A percentile compares a stretch with the other conserved stretches of the same genome.
phyloP scores from a whole-genome alignment of 208 protist genomes.

The Crithidia sp. region DNA sequence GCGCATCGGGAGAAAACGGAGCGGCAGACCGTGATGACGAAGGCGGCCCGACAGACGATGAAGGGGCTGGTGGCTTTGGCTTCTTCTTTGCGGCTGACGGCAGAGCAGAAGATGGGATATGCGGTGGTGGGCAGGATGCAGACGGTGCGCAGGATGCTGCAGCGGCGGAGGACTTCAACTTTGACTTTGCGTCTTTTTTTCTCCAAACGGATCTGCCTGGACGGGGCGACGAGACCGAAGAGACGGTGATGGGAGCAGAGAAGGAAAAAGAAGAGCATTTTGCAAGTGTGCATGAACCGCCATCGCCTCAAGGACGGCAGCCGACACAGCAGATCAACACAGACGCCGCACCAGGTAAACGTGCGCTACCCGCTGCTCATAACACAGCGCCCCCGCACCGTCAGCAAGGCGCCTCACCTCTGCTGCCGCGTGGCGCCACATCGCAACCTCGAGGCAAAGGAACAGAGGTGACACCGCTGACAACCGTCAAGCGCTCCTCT shows the following conservation, averaged over 20 bases:
- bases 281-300: too few relatives aligned
- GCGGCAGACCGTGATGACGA: too few relatives aligned
- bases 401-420: too few relatives aligned
- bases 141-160: background rate
- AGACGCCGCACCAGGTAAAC: too few relatives aligned
- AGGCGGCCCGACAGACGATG: background rate
- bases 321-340: too few relatives aligned
- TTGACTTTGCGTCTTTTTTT: slow-evolving; percentile 36
- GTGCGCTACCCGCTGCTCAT: too few relatives aligned
- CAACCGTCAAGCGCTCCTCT: background rate
- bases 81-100: slow-evolving; percentile 13
- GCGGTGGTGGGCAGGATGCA: background rate
- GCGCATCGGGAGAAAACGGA: too few relatives aligned
- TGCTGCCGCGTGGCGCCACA: too few relatives aligned
- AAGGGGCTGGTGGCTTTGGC: slow-evolving; percentile 5
- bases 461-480: too few relatives aligned
- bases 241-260: background rate
- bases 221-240: background rate
- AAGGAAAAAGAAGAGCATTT: background rate
- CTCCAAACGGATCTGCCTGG: background rate
- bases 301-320: too few relatives aligned
- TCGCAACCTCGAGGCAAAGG: too few relatives aligned
- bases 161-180: slow-evolving; percentile 7
- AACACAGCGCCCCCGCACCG: too few relatives aligned
- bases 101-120: background rate